phyloP scores from a whole-genome alignment of 1,139 yeast genomes.

The Hemisphaericaspora lyxosophila region DNA sequence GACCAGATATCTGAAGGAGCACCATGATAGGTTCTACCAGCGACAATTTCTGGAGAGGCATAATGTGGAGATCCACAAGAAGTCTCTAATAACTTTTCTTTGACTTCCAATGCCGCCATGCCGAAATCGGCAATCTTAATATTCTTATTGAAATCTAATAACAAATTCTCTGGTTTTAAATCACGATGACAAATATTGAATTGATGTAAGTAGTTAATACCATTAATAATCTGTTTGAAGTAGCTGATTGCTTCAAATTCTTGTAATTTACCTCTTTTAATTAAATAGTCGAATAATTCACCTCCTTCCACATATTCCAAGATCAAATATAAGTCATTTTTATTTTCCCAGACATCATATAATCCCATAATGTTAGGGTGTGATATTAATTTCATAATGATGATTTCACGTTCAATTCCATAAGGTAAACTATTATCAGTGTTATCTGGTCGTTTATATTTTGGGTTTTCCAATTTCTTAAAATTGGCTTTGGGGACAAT shows the following conservation, averaged over 20 bases:
- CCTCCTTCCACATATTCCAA: slow-evolving; percentile 98
- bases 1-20: slow-evolving; percentile 99
- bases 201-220: slow-evolving; percentile 90
- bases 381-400: slow-evolving; percentile 84
- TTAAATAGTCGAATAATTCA: slow-evolving; percentile 87
- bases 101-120: slow-evolving; percentile 97
- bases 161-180: slow-evolving; percentile 88
- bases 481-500: slow-evolving; percentile 83
- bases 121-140: slow-evolving; percentile 98
- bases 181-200: slow-evolving; percentile 95
- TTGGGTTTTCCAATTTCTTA: slow-evolving; percentile 55
- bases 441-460: slow-evolving; percentile 38
- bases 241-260: slow-evolving; percentile 88
- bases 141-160: slow-evolving; percentile 81
- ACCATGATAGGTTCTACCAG: slow-evolving; percentile 93
- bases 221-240: slow-evolving; percentile 88
- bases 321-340: slow-evolving; percentile 85
- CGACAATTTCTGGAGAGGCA: slow-evolving; percentile 96
- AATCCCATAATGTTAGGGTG: slow-evolving; percentile 95
- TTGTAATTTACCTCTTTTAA: slow-evolving; percentile 82
- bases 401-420: slow-evolving; percentile 95
- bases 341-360: slow-evolving; percentile 98
- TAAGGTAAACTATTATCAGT: slow-evolving; percentile 68
- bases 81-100: slow-evolving; percentile 82
- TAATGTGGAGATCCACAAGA: slow-evolving; percentile 98